Percentiles rank a stretch among this genome's conserved stretches.
Conservation (phyloP, 306 rosid species). For the Leucaena leucocephala region DNA sequence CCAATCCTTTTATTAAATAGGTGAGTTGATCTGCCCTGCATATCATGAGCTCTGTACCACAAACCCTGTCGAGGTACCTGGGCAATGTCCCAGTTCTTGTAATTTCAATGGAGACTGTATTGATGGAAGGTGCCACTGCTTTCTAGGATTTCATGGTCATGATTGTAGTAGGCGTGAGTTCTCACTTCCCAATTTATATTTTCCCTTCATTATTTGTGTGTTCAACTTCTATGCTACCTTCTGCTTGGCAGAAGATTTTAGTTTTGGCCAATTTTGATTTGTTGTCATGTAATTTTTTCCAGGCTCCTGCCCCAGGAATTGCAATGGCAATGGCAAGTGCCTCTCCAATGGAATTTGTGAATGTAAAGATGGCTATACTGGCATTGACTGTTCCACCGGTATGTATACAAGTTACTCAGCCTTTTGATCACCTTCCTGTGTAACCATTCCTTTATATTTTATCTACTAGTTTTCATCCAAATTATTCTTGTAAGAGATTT, state of each 20-base stretch:
- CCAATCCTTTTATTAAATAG: too few species aligned
- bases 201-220: background rate
- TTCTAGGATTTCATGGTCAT: slow-evolving; percentile 62
- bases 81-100: slow-evolving; percentile 45
- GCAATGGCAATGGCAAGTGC: slow-evolving; percentile 85
- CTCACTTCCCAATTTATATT: slow-evolving; percentile 9
- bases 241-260: background rate
- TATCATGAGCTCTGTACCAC: too few species aligned
- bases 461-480: slow-evolving; percentile 3
- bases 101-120: slow-evolving; percentile 89
- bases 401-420: slow-evolving; percentile 9
- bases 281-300: slow-evolving; percentile 26
- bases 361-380: slow-evolving; percentile 79
- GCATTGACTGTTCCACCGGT: slow-evolving; percentile 96
- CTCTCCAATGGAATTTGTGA: slow-evolving; percentile 83
- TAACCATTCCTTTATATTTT: too few species aligned
- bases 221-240: slow-evolving; percentile 17
- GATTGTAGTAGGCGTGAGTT: slow-evolving; percentile 60
- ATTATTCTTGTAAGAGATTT: slow-evolving; percentile 8
- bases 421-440: background rate
- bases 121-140: slow-evolving; percentile 83
- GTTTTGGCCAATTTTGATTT: slow-evolving; percentile 12
- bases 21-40: too few species aligned
- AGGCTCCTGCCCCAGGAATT: slow-evolving; percentile 78
- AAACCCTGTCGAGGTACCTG: too few species aligned